Base-by-base conservation (phyloP, 805 yeast species). In the Huiozyma naganishii region DNA sequence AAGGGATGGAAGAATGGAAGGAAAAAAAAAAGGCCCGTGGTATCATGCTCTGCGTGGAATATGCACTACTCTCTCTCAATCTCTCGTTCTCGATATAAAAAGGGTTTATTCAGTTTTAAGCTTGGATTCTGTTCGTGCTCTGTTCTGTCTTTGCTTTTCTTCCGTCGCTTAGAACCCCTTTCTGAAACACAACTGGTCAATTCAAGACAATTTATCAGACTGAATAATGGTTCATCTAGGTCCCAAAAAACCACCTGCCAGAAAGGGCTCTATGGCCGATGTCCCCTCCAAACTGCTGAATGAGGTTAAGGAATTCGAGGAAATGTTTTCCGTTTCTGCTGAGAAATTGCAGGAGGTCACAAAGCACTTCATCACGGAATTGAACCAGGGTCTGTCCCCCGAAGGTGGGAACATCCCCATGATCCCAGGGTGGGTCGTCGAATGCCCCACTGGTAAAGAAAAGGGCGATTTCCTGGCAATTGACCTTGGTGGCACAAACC, bases 401-500 rank as follows among this genome's bases (percentile, higher is more conserved):
- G 65, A 72, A 45, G 90, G 92, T 42, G 94, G 92, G 46, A 82
- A 81, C 64, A 86, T 87, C 58, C 97, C 98, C 48, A 90, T 90
- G 97, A 88, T 83, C 61, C 95, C 95, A 40, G 85, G 94, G 49
- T 90, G 97, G 97, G 97, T 90, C 44, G 71, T 88, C 73, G 94
- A 83, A 58, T 83, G 72, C 71, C 97, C 97, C 52, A 81, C 90
- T 41, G 98, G 98, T 52, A 69, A 78, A 53, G 98, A 90, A 66
- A 74, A 73, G 36, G 98, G 98, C 52, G 80, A 86, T 53, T 90
- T 74, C 66, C 69, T 90, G 61, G 97, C 97, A 42, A 83, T 92
- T 48, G 98, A 90, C 65, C 75, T 90, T 69, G 98, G 98, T 63
- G 98, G 98, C 49, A 90, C 98, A 49, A 90, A 90, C 70, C 74